Percentiles rank a stretch among this genome's conserved stretches.
These are phyloP conservation scores for Tagetes erecta DNA, from an alignment of 129 eudicot genomes.

Conservation along the genomic window DNA sequence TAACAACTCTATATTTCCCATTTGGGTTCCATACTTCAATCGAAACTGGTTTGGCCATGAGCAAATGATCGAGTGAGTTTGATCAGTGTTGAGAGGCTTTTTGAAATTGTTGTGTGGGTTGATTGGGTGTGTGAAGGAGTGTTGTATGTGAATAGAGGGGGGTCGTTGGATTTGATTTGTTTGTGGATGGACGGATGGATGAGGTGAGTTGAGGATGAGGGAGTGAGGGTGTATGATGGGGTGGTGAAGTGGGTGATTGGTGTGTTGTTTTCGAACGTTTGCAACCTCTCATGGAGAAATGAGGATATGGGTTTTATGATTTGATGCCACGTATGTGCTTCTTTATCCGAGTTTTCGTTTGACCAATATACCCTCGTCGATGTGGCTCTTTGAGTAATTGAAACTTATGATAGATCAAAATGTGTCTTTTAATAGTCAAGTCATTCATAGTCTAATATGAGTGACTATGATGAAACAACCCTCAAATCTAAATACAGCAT, in stretches of 20 bases:
- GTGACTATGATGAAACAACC: too few species aligned
- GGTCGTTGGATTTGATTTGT: background rate
- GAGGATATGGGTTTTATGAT: constrained; percentile 34
- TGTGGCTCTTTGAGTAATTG: background rate
- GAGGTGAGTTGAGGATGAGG: constrained; percentile 2
- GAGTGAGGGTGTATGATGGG: constrained; percentile 27
- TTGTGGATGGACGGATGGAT: background rate
- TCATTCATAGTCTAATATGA: too few species aligned
- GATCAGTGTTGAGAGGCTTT: constrained; percentile 18
- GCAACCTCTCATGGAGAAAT: constrained; percentile 55
- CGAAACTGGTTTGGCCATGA: constrained; percentile 88
- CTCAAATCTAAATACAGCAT: too few species aligned
- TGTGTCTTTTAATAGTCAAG: too few species aligned
- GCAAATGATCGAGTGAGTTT: constrained; percentile 14
- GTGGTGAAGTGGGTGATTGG: constrained; percentile 18
- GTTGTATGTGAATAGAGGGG: constrained; percentile 8
- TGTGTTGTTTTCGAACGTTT: constrained; percentile 19
- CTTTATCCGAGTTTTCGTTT: constrained; percentile 37
- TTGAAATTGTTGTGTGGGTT: constrained; percentile 31
- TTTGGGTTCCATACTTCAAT: constrained; percentile 91
- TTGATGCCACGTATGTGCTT: constrained; percentile 50
- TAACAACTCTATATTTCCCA: constrained; percentile 95
- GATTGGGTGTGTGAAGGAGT: constrained; percentile 32
- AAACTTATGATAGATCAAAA: too few species aligned
- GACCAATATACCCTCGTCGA: constrained; percentile 22